A percentile compares a stretch with the other conserved stretches of the same genome.
Conservation (phyloP, 495 filamentous ascomycete species). For the Melanomma pulvis-pyrius region DNA sequence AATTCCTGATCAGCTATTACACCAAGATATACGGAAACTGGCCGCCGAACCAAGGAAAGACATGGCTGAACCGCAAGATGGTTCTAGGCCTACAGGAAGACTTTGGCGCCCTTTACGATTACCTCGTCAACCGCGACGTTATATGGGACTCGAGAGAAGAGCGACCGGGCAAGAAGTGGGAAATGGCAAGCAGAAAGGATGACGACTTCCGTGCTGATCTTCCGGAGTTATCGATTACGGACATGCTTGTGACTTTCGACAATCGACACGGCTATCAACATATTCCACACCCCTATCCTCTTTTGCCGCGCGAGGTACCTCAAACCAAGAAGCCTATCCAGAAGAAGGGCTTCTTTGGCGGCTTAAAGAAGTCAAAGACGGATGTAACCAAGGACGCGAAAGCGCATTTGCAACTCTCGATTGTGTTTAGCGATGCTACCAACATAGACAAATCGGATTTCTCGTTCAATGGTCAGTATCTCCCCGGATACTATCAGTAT, state of each 20-base stretch:
- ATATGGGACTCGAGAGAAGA: slow-evolving; percentile 64
- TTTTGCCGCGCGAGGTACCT: slow-evolving; percentile 55
- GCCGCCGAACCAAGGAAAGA: slow-evolving; percentile 58
- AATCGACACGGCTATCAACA: slow-evolving; percentile 64
- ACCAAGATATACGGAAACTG: slow-evolving; percentile 56
- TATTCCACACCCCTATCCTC: slow-evolving; percentile 70
- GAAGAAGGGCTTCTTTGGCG: slow-evolving; percentile 37
- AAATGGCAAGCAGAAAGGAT: slow-evolving; percentile 57
- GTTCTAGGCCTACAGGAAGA: slow-evolving; percentile 63
- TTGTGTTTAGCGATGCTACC: slow-evolving; percentile 68
- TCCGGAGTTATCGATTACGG: slow-evolving; percentile 62
- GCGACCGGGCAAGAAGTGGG: slow-evolving; percentile 59
- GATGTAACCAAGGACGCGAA: slow-evolving; percentile 37
- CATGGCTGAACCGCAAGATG: slow-evolving; percentile 63
- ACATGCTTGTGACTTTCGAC: slow-evolving; percentile 70
- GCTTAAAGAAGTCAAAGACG: slow-evolving; percentile 39
- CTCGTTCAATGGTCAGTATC: slow-evolving; percentile 47
- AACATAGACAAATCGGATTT: slow-evolving; percentile 67
- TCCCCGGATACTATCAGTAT: background rate
- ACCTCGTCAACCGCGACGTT: slow-evolving; percentile 70
- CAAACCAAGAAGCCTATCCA: slow-evolving; percentile 43
- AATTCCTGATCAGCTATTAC: slow-evolving; percentile 61
- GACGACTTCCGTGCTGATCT: slow-evolving; percentile 63
- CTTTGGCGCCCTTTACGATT: slow-evolving; percentile 71
- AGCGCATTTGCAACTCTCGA: slow-evolving; percentile 36